Evolutionary conservation across 805 yeast species (phyloP).

Genomic region (Clavispora fructus): DNA sequence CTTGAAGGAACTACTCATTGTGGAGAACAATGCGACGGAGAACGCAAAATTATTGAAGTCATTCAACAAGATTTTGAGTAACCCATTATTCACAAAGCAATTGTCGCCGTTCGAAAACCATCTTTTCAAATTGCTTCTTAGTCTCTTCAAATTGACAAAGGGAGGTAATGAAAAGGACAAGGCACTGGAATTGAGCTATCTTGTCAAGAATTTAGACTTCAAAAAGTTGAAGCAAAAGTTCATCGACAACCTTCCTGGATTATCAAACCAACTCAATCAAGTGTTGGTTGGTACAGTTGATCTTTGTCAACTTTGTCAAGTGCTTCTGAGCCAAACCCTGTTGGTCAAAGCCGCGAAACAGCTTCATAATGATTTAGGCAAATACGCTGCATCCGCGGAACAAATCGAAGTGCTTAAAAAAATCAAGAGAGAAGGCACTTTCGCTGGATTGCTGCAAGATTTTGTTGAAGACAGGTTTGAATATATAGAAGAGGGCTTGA

Average conservation of each 20-base stretch:
- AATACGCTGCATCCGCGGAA: conserved; percentile 6
- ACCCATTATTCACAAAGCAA: conserved; percentile 3
- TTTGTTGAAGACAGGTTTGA: conserved; percentile 6
- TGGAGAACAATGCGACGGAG: conserved; percentile 23
- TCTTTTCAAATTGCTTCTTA: conserved; percentile 22
- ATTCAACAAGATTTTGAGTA: conserved; percentile 22
- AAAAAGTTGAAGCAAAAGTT: conserved; percentile 18
- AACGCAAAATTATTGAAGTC: conserved; percentile 19
- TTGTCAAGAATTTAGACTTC: conserved; percentile 28
- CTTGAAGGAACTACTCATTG: conserved; percentile 37
- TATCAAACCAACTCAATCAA: conserved; percentile 8
- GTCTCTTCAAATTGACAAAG: conserved; percentile 23
- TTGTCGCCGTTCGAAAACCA: conserved; percentile 22
- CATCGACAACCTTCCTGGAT: conserved; percentile 13
- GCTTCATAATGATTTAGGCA: conserved; percentile 7
- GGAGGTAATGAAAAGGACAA: conserved; percentile 16
- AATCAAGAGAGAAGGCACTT: not conserved
- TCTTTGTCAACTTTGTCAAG: conserved; percentile 10
- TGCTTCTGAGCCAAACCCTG: conserved; percentile 5
- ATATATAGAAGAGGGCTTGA: conserved; percentile 8
- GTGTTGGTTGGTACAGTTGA: conserved; percentile 10
- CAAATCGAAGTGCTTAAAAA: conserved; percentile 8
- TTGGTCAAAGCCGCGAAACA: conserved; percentile 4
- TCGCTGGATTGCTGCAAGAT: not conserved
- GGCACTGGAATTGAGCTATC: conserved; percentile 22